Evolutionary conservation across 768 basidiomycete species (phyloP), one percentile per base, ranked within the genome.

Genomic region (Lactifluus rugatus): DNA sequence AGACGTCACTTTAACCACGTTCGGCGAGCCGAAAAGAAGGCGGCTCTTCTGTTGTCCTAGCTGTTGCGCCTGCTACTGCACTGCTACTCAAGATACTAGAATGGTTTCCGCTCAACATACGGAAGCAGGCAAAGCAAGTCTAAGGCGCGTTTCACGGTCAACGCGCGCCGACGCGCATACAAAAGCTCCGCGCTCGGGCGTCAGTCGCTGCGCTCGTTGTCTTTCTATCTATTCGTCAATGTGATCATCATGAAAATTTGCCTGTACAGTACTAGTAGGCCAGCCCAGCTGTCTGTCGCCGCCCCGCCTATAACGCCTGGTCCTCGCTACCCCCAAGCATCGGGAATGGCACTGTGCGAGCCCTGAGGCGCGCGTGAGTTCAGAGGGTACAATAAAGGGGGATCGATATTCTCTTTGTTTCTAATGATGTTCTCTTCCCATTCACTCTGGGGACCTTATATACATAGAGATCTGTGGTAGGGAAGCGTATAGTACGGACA

Each of bases 221-320:
- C 47, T 47, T 78, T 34, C 66, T 69, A 73, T 53, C 67, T 80
- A 39, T 68, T 78, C 19, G 73, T 72, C n/a, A 72, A 79, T 60
- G 46, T 64, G 34, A 57, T 71, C 41, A 71, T 74, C 52, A 63
- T 79, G 56, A 70, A 76, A 64, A 54, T 73, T 23, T 73, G 72
- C 52, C 65, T 74, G 47, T 62, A 71, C 31, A 55, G 66, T 16
- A 50, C 64, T 60, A 47, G 42, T 47, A 7, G 58, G 41, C 21
- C 57, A n/a, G 19, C 60, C 5, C 28, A 10, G 7, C 32, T 14
- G 10, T 45, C 26, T 32, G 46, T 64, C 14, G 28, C 61, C 4
- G 64, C 64, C 47, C 54, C 68, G 5, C 44, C 54, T n/a, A 8
- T 25, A 36, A 74, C 42, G 71, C 79, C 69, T 72, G 74, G 31